A percentile compares a stretch with the other conserved stretches of the same genome.
These are phyloP conservation scores for Alternaria solani DNA, from an alignment of 2,329 filamentous ascomycete genomes.

Conservation along the genomic window DNA sequence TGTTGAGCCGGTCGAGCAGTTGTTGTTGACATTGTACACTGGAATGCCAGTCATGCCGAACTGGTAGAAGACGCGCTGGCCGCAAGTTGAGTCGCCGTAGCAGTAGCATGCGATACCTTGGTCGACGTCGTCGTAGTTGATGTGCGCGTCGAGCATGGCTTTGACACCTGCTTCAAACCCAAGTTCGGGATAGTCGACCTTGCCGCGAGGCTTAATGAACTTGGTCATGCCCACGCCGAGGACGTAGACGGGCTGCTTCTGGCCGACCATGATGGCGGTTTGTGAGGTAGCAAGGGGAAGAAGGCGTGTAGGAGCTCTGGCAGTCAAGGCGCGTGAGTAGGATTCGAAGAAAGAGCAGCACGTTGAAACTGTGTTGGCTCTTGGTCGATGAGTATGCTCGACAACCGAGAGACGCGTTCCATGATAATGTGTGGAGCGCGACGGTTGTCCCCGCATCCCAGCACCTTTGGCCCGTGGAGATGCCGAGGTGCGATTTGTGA, in stretches of 20 bases:
- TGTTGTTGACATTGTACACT: constrained; percentile 99
- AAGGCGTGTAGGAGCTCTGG: background rate
- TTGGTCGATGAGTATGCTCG: background rate
- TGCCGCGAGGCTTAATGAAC: constrained; percentile 96
- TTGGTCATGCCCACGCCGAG: constrained; percentile 99
- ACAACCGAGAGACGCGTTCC: constrained; percentile 9
- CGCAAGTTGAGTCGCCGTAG: constrained; percentile 94
- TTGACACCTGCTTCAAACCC: constrained; percentile 93
- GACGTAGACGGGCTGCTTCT: constrained; percentile 76
- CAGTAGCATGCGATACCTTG: constrained; percentile 97
- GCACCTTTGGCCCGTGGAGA: constrained; percentile 23
- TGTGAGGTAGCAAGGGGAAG: constrained; percentile 5
- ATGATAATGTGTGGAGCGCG: constrained; percentile 24
- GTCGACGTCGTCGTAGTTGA: constrained; percentile 96
- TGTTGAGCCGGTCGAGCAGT: constrained; percentile 95
- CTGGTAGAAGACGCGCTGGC: constrained; percentile 97
- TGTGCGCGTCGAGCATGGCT: constrained; percentile 81
- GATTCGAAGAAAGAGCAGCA: background rate
- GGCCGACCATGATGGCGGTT: constrained; percentile 56
- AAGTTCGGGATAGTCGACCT: constrained; percentile 93
- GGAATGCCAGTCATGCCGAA: constrained; percentile 97
- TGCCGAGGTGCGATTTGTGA: constrained; percentile 35
- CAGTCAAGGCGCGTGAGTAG: constrained; percentile 9
- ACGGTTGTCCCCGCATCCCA: constrained; percentile 29
- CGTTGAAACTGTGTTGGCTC: background rate